Conservation (phyloP, 352 stramenopile species). For the Phytophthora tubulina region DNA sequence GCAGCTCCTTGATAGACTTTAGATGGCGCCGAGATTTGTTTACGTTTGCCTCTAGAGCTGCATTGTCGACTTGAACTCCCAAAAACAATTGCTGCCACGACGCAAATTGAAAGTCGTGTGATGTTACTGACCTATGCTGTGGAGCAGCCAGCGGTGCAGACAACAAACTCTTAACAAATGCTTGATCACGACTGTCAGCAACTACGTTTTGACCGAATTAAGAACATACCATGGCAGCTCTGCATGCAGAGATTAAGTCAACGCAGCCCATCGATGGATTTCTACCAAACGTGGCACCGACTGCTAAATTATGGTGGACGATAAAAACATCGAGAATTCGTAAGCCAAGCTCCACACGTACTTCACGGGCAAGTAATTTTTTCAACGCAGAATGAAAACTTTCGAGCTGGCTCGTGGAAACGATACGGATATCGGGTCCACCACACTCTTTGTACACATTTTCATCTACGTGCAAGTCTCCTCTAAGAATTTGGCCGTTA, state of each 20-base stretch:
- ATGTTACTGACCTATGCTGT: not conserved
- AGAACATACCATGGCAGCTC: not conserved
- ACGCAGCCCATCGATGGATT: constrained; percentile 1
- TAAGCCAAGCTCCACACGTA: not conserved
- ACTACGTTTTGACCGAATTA: not conserved
- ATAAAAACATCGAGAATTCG: not conserved
- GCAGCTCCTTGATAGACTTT: not conserved
- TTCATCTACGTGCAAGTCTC: constrained; percentile 4
- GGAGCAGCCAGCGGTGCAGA: not conserved
- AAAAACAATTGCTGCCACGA: not conserved
- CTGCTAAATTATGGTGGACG: not conserved
- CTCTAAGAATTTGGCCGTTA: not conserved
- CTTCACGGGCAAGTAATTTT: not conserved
- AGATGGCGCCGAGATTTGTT: not conserved
- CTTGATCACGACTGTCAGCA: not conserved
- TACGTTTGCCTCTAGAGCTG: not conserved
- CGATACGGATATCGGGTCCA: not conserved
- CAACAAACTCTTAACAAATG: not conserved
- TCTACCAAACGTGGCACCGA: not conserved
- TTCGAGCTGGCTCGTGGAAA: constrained; percentile 15
- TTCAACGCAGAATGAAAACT: constrained; percentile 14
- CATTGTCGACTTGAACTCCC: not conserved
- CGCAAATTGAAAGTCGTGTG: not conserved
- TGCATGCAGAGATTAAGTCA: not conserved
- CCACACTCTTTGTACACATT: constrained; percentile 6